Evolutionary conservation across 352 stramenopile genomes (phyloP).

Genomic region (Hyaloperonospora brassicae): DNA sequence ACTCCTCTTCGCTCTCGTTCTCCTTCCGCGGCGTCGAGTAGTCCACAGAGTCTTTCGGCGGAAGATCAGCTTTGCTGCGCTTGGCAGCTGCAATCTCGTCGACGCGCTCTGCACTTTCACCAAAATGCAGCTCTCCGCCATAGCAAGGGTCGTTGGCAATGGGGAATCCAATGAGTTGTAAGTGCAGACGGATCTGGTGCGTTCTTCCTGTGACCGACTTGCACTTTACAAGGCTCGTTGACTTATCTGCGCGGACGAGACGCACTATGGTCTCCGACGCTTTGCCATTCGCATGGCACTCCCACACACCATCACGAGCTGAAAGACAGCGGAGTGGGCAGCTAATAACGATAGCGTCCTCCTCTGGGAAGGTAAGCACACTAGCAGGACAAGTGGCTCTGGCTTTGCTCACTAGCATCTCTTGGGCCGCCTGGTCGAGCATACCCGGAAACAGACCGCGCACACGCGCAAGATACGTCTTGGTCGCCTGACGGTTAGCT

Average conservation of each 20-base stretch:
- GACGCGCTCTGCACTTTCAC: slow-evolving; percentile 40
- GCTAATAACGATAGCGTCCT: slow-evolving; percentile 54
- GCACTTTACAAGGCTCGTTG: slow-evolving; percentile 87
- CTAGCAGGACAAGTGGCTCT: slow-evolving; percentile 40
- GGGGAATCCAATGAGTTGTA: slow-evolving; percentile 87
- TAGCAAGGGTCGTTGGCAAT: slow-evolving; percentile 98
- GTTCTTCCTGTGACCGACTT: slow-evolving; percentile 92
- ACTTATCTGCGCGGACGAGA: slow-evolving; percentile 43
- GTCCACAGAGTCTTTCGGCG: slow-evolving; percentile 37
- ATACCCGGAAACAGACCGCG: slow-evolving; percentile 75
- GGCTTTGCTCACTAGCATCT: slow-evolving; percentile 32
- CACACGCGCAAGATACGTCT: slow-evolving; percentile 93
- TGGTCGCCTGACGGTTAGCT: slow-evolving; percentile 83
- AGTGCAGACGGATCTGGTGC: slow-evolving; percentile 96
- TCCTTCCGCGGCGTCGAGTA: slow-evolving; percentile 46
- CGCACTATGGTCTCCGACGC: slow-evolving; percentile 66
- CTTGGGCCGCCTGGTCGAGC: slow-evolving; percentile 31
- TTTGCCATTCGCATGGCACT: slow-evolving; percentile 79
- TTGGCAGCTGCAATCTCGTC: slow-evolving; percentile 45
- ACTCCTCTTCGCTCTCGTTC: slow-evolving; percentile 57
- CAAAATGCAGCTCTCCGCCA: slow-evolving; percentile 90
- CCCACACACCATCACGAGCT: slow-evolving; percentile 73
- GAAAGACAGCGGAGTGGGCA: slow-evolving; percentile 78
- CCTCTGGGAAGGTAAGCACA: slow-evolving; percentile 45
- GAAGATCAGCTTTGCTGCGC: slow-evolving; percentile 27